phyloP scores from a whole-genome alignment of 2,329 filamentous ascomycete species.

The Ophiostoma novo-ulmi region DNA sequence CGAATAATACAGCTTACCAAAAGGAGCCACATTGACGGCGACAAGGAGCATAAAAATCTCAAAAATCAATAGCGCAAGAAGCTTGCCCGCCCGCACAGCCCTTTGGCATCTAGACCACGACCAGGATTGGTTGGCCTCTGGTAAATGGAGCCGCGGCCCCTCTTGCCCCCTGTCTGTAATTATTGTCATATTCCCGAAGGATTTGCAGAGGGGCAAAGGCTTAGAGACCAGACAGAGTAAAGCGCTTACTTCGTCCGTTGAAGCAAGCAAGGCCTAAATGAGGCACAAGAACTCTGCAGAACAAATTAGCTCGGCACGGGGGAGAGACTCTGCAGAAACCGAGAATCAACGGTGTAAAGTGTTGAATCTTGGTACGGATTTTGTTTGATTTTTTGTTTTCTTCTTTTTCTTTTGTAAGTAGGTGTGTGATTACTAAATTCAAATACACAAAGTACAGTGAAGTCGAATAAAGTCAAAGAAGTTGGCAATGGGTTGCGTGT shows the following conservation, averaged over 20 bases:
- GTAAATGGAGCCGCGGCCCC: background rate
- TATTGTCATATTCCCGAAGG: background rate
- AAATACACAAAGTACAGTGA: background rate
- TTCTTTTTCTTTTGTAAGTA: too few relatives aligned
- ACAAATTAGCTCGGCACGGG: background rate
- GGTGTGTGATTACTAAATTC: background rate
- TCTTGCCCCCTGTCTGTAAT: background rate
- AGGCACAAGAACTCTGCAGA: background rate
- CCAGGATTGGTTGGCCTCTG: background rate
- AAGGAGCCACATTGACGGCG: background rate
- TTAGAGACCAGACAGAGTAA: background rate
- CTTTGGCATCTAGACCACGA: background rate
- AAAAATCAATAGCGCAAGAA: slow-evolving; percentile 7
- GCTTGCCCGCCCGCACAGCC: background rate
- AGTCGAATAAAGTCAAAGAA: background rate
- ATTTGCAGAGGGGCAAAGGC: background rate
- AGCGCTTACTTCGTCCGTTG: background rate
- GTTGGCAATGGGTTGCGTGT: background rate
- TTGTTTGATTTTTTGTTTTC: too few relatives aligned
- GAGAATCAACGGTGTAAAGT: background rate
- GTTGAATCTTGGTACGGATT: background rate
- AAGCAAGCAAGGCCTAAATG: background rate
- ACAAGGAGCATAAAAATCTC: background rate
- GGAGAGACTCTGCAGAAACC: background rate
- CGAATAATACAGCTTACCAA: background rate